These are phyloP conservation scores for Penicillium sp. DNA, from an alignment of 2,329 filamentous ascomycete species.

Conservation along the genomic window DNA sequence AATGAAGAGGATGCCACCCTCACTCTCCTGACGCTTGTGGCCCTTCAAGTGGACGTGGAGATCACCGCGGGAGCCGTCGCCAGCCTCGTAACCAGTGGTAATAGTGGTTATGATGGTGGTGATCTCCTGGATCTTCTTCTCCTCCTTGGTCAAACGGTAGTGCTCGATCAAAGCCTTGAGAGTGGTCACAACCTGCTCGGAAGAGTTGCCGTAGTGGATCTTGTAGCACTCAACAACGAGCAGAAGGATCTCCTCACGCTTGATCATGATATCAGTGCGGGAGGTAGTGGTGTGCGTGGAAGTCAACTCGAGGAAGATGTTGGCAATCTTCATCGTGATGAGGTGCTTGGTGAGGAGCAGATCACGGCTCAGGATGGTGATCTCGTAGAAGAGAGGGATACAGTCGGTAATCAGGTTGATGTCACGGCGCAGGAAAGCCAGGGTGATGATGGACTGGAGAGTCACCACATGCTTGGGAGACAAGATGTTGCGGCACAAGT, in stretches of 20 bases:
- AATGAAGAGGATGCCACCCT: conserved; percentile 22
- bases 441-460: conserved; percentile 51
- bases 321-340: conserved; percentile 50
- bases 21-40: conserved; percentile 14
- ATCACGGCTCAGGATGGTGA: conserved; percentile 41
- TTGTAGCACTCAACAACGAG: conserved; percentile 52
- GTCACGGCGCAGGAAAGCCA: conserved; percentile 46
- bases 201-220: conserved; percentile 48
- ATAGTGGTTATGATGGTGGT: conserved; percentile 25
- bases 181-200: conserved; percentile 48
- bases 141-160: conserved; percentile 51
- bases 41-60: conserved; percentile 33
- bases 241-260: conserved; percentile 48
- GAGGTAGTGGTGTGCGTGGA: conserved; percentile 31
- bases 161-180: conserved; percentile 50
- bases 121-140: conserved; percentile 45
- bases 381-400: conserved; percentile 46
- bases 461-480: conserved; percentile 45
- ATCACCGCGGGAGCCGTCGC: conserved; percentile 23
- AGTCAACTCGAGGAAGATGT: conserved; percentile 48
- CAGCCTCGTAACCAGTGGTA: conserved; percentile 18
- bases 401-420: conserved; percentile 30
- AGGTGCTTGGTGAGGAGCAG: conserved; percentile 45
- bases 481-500: conserved; percentile 33
- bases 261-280: conserved; percentile 36